Percentiles rank a stretch among this genome's conserved stretches.
Evolutionary conservation across 179 eudicot genomes (phyloP).

Genomic region (Actinidia arguta): DNA sequence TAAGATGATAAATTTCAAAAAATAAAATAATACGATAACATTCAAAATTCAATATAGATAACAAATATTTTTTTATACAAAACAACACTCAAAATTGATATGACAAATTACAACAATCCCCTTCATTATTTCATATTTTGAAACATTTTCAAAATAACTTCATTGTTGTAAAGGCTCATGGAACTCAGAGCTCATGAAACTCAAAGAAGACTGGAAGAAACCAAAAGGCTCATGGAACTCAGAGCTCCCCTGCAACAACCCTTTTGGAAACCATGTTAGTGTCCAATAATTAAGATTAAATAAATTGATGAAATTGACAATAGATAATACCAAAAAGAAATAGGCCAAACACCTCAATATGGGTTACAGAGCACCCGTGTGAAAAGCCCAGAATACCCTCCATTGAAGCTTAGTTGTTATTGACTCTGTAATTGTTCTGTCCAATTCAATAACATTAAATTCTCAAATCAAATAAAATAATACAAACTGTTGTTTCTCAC

Average conservation of each 20-base stretch:
- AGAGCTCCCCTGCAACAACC: conserved; percentile 46
- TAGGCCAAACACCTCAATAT: conserved; percentile 37
- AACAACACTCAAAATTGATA: too few species aligned
- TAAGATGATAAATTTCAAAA: too few species aligned
- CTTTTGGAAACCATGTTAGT: neutral
- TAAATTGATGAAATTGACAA: neutral
- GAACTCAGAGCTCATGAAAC: too few species aligned
- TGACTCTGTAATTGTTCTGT: conserved; percentile 27
- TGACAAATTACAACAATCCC: too few species aligned
- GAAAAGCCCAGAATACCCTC: conserved; percentile 46
- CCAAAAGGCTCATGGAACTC: conserved; percentile 43
- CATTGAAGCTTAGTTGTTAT: conserved; percentile 23
- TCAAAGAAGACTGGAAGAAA: conserved; percentile 53
- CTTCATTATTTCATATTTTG: too few species aligned
- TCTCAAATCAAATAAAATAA: too few species aligned
- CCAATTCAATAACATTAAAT: neutral
- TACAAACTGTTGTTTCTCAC: neutral
- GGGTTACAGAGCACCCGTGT: conserved; percentile 50
- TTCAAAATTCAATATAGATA: too few species aligned
- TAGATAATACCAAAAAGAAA: neutral
- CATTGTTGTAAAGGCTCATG: too few species aligned
- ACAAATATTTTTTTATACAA: too few species aligned
- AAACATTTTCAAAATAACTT: too few species aligned
- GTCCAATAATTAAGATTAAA: too few species aligned
- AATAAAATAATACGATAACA: too few species aligned